Evolutionary conservation across 768 basidiomycete genomes (phyloP), one percentile per base, ranked within the genome.

Genomic region (Strobilomyces dryophilus): DNA sequence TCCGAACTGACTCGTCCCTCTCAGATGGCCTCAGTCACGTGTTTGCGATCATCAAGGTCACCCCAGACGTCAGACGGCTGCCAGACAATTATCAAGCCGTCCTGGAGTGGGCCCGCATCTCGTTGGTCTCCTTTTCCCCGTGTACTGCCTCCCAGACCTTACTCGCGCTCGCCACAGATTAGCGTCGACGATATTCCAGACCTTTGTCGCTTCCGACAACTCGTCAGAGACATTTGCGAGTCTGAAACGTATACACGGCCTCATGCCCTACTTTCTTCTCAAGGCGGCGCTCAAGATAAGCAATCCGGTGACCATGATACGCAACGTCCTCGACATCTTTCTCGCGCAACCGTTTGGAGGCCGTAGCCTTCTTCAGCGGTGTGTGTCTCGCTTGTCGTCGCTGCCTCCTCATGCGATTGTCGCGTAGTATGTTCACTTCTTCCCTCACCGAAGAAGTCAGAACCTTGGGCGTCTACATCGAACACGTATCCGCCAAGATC

Each of bases 191-290:
- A 85, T 98, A 37, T 99, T 98, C 67, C 95, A 98, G 59, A 86
- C 89, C 35, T 95, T 93, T 61, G 83, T 97, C 29, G 97, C 97
- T 0, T 82, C 93, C 20, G 97, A 99, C 68, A 85, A 85, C 54
- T 88, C 93, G 6, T 94, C 93, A 6, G 90, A 95, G 60, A 87
- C 86, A 5, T 87, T 98, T 61, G 78, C 91, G 14, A 80, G 83
- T 53, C 72, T 99, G 54, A 98, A 98, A 74, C 81, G 95, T 45
- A 81, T 97, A 40, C 97, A 99, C 65, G 93, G 94, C 1, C 73
- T 95, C 47, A 97, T 98, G 92, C 97, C 97, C 6, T 99, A 99
- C 68, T 92, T 98, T 63, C 84, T 98, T 76, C 82, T 99, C 57
- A 98, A 93, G 68, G 81, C 92, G 8, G 87, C 92, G 12, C 72